These are phyloP conservation scores for Cucurbita pepo DNA, from an alignment of 306 rosid genomes.

Conservation along the genomic window DNA sequence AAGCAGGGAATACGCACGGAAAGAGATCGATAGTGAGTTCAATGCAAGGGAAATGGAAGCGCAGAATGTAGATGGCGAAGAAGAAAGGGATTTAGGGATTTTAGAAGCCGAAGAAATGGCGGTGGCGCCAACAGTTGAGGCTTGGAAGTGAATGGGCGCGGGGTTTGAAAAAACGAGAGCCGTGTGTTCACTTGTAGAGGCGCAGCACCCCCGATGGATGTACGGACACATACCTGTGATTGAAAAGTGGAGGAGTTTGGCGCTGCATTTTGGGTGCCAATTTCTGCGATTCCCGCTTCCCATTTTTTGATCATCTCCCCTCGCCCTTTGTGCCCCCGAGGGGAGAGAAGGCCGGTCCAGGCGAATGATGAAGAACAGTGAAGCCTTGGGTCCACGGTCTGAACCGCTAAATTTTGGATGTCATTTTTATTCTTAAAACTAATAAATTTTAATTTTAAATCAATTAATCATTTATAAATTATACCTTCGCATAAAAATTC, in stretches of 20 bases:
- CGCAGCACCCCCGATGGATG: neutral
- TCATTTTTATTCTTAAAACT: neutral
- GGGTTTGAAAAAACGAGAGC: neutral
- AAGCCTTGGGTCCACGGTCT: neutral
- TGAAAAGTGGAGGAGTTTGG: neutral
- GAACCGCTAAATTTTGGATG: neutral
- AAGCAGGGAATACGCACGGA: neutral
- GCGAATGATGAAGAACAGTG: too few species aligned
- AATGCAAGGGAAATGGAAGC: neutral
- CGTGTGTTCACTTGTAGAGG: neutral
- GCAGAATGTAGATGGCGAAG: neutral
- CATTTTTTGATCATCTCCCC: neutral
- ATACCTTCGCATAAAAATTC: too few species aligned
- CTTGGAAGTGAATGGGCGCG: neutral
- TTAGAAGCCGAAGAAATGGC: neutral
- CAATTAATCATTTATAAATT: too few species aligned
- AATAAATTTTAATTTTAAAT: too few species aligned
- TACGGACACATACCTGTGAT: neutral
- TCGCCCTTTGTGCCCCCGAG: neutral
- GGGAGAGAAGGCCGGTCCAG: neutral
- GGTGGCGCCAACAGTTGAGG: neutral
- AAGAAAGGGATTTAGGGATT: neutral
- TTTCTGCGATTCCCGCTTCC: neutral
- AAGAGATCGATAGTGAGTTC: neutral
- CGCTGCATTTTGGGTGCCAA: constrained; percentile 1